These are phyloP conservation scores for Coniochaeta sp. DNA, from an alignment of 2,329 filamentous ascomycete species.

Conservation along the genomic window DNA sequence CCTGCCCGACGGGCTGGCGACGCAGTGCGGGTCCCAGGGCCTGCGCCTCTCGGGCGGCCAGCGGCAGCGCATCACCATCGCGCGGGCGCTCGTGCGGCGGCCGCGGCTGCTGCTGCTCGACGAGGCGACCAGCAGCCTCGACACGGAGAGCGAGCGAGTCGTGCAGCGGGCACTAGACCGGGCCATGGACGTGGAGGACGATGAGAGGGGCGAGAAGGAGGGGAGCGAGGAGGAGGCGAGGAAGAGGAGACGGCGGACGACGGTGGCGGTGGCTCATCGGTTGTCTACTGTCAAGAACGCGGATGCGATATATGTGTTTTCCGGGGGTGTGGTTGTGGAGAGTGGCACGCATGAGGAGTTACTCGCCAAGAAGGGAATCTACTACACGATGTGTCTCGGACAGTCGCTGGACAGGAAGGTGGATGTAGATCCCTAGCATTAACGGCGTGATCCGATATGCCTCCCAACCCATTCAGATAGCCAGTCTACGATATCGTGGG, in stretches of 20 bases:
- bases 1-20: conserved; percentile 53
- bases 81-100: conserved; percentile 59
- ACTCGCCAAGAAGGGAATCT: conserved; percentile 8
- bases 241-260: conserved; percentile 30
- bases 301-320: conserved; percentile 56
- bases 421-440: not conserved
- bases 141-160: conserved; percentile 58
- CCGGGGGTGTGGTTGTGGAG: conserved; percentile 15
- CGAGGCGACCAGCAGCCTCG: conserved; percentile 60
- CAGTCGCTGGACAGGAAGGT: conserved; percentile 7
- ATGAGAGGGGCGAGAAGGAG: conserved; percentile 5
- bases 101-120: conserved; percentile 64
- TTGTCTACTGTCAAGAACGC: conserved; percentile 48
- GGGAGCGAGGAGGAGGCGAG: conserved; percentile 12
- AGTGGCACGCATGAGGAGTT: conserved; percentile 11
- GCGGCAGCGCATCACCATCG: conserved; percentile 66
- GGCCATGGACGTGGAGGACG: conserved; percentile 39
- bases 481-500: too few relatives aligned
- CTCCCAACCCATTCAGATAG: not conserved
- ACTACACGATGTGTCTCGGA: conserved; percentile 12
- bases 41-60: conserved; percentile 67
- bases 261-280: conserved; percentile 60
- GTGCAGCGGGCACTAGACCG: conserved; percentile 56
- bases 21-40: conserved; percentile 58
- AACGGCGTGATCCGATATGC: too few relatives aligned